A percentile compares a stretch with the other conserved stretches of the same genome.
phyloP scores from a whole-genome alignment of 257 asterid genomes.

The Fraxinus anomala region DNA sequence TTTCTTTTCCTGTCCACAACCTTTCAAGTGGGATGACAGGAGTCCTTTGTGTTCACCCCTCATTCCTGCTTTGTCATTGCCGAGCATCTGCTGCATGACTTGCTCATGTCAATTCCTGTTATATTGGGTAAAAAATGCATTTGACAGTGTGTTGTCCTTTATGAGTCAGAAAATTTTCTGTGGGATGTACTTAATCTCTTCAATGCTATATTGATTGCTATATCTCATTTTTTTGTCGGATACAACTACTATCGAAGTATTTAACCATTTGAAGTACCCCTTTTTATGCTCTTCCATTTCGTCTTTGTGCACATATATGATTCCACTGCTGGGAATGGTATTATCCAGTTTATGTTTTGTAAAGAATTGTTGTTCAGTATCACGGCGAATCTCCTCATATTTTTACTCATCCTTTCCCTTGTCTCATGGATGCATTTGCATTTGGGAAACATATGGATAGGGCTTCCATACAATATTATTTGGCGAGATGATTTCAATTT shows the following conservation, averaged over 20 bases:
- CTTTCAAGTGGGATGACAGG: too few species aligned
- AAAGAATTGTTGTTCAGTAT: not conserved
- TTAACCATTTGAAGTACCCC: not conserved
- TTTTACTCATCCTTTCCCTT: not conserved
- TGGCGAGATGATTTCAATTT: not conserved
- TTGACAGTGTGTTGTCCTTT: constrained; percentile 25
- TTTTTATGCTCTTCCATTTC: not conserved
- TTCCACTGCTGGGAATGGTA: not conserved
- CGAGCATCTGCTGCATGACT: not conserved
- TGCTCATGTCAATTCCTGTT: not conserved
- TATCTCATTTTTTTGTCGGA: not conserved
- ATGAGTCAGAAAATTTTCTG: too few species aligned
- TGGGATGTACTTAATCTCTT: not conserved
- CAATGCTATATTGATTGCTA: not conserved
- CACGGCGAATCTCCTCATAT: constrained; percentile 18
- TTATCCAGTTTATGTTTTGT: not conserved
- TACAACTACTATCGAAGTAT: not conserved
- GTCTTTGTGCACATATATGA: not conserved
- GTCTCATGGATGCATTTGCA: not conserved
- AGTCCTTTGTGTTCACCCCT: constrained; percentile 11
- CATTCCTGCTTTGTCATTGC: not conserved
- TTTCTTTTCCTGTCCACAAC: too few species aligned
- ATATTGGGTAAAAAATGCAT: not conserved
- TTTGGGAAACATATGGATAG: not conserved
- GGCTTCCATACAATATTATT: not conserved